phyloP scores from a whole-genome alignment of 2,329 filamentous ascomycete genomes.

The Stagonosporopsis vannaccii region DNA sequence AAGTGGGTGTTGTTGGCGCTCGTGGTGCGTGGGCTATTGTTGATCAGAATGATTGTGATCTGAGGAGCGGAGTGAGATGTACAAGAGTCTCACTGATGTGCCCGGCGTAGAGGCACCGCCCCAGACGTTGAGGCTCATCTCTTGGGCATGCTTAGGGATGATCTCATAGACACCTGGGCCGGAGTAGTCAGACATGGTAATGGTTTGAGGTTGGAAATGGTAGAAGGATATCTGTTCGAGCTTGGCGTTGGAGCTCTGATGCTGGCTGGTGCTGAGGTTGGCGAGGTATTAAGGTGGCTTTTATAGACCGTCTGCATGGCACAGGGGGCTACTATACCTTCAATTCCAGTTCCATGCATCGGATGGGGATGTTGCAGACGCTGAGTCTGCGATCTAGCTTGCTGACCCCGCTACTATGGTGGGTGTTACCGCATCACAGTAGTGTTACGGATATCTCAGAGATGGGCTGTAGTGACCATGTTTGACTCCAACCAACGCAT shows the following conservation, averaged over 20 bases:
- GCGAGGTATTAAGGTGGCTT: background rate
- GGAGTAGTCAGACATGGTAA: slow-evolving; percentile 4
- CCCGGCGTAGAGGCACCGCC: background rate
- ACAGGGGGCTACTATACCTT: background rate
- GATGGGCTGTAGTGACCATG: background rate
- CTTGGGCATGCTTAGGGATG: background rate
- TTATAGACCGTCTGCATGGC: background rate
- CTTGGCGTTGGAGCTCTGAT: background rate
- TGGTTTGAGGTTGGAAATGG: background rate
- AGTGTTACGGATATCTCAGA: background rate
- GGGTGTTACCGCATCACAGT: background rate
- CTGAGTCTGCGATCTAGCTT: background rate
- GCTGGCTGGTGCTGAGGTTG: background rate
- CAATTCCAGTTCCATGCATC: too few relatives aligned
- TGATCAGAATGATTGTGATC: background rate
- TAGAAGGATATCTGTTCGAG: background rate
- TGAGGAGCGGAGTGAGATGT: background rate
- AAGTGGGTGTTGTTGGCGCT: background rate
- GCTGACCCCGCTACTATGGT: background rate
- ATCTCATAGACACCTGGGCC: background rate
- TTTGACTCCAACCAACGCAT: background rate
- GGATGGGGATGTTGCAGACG: background rate
- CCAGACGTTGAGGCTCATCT: slow-evolving; percentile 4
- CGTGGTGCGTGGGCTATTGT: background rate
- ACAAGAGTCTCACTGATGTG: background rate